Evolutionary conservation across 495 filamentous ascomycete species (phyloP).

Genomic region (Achaetomiella virescens): DNA sequence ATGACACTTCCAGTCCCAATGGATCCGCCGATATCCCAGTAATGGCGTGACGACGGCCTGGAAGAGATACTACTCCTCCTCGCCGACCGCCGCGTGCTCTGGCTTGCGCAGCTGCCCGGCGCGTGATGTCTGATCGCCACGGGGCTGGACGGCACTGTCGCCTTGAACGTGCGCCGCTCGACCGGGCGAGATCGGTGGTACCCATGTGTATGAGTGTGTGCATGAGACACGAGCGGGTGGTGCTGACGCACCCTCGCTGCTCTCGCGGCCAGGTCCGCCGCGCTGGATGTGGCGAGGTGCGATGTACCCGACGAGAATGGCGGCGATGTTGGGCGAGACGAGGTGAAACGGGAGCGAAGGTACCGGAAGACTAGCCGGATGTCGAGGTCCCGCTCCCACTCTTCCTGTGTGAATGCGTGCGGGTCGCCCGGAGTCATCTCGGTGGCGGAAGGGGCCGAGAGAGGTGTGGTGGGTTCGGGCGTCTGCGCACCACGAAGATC

Average conservation of each 20-base stretch:
- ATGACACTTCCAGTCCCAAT: constrained; percentile 67
- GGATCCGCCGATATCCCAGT: constrained; percentile 80
- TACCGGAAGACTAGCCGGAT: constrained; percentile 84
- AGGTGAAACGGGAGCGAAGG: constrained; percentile 64
- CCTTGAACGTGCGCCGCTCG: constrained; percentile 49
- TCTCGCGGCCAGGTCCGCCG: constrained; percentile 64
- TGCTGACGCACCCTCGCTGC: constrained; percentile 78
- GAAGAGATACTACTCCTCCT: constrained; percentile 56
- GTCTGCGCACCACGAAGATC: constrained; percentile 21
- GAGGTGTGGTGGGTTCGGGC: constrained; percentile 11
- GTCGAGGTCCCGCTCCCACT: constrained; percentile 86
- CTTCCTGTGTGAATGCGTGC: constrained; percentile 51
- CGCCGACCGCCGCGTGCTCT: constrained; percentile 63
- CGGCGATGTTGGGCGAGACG: constrained; percentile 30
- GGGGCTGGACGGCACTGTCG: constrained; percentile 41
- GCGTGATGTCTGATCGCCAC: constrained; percentile 45
- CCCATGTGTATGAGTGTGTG: constrained; percentile 17
- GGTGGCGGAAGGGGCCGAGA: constrained; percentile 2
- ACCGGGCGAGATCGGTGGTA: constrained; percentile 40
- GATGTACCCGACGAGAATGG: constrained; percentile 35
- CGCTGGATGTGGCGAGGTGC: constrained; percentile 43
- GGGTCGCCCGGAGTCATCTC: constrained; percentile 8
- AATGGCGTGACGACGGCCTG: constrained; percentile 53
- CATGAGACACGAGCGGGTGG: constrained; percentile 66
- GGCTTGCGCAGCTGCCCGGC: constrained; percentile 67